Conservation (phyloP, 345 rosid species). For the Populus tremula region DNA sequence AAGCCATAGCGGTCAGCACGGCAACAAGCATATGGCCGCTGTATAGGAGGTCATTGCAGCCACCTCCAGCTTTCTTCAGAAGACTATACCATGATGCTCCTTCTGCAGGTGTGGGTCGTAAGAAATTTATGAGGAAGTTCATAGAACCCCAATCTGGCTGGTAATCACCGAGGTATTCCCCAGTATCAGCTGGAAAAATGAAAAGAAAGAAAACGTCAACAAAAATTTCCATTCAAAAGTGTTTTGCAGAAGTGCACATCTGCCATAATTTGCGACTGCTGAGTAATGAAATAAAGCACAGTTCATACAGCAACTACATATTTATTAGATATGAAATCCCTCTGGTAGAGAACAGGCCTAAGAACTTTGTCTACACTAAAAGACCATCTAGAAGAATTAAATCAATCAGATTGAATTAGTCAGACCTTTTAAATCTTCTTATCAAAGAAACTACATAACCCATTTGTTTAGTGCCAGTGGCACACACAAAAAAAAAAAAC, state of each 20-base stretch:
- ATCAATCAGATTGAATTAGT: no score
- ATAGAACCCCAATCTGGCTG: slow-evolving; percentile 79
- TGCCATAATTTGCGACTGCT: neutral
- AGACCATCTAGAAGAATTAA: neutral
- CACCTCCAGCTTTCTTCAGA: slow-evolving; percentile 89
- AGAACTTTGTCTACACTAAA: neutral
- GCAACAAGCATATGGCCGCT: slow-evolving; percentile 98
- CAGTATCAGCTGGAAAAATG: slow-evolving; percentile 47
- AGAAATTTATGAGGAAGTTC: slow-evolving; percentile 78
- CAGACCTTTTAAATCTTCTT: neutral
- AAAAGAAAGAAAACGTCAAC: neutral
- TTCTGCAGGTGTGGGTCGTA: slow-evolving; percentile 66
- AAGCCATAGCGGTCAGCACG: slow-evolving; percentile 94
- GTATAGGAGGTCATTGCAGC: slow-evolving; percentile 93
- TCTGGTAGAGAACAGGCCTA: neutral
- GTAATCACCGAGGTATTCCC: slow-evolving; percentile 47
- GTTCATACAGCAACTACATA: neutral
- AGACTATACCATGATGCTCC: slow-evolving; percentile 74
- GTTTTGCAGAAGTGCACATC: neutral
- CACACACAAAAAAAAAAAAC: neutral
- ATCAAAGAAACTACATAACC: neutral
- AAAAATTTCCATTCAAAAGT: slow-evolving; percentile 1
- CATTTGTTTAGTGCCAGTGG: neutral
- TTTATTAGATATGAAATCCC: neutral
- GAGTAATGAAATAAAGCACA: neutral